Evolutionary conservation across 2,329 filamentous ascomycete genomes (phyloP).

Genomic region (Botrytis fabae): DNA sequence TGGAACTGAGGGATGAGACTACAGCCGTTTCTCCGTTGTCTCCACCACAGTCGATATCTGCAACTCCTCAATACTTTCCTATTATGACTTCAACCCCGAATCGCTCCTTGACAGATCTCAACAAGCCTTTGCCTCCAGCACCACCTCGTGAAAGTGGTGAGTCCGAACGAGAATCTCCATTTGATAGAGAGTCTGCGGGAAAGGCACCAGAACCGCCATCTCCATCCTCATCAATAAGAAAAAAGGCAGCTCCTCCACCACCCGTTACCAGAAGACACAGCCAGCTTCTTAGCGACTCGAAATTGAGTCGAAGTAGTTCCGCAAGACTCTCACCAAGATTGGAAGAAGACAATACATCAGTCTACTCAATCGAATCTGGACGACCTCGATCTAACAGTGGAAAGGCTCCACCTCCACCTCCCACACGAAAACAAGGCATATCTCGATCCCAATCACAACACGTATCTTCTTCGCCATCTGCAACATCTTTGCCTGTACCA

Average conservation of each 20-base stretch:
- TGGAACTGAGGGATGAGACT: constrained; percentile 46
- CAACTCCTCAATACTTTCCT: constrained; percentile 32
- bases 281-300: constrained; percentile 37
- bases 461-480: constrained; percentile 33
- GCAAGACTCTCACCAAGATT: constrained; percentile 35
- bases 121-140: constrained; percentile 62
- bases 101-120: constrained; percentile 51
- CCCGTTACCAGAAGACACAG: constrained; percentile 42
- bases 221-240: constrained; percentile 37
- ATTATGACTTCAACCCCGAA: constrained; percentile 30
- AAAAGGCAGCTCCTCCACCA: constrained; percentile 46
- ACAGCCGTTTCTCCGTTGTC: constrained; percentile 41
- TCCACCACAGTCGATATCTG: constrained; percentile 29
- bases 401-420: constrained; percentile 40
- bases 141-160: constrained; percentile 50
- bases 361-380: constrained; percentile 26
- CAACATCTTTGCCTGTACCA: constrained; percentile 44
- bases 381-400: constrained; percentile 28
- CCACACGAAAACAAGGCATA: constrained; percentile 37
- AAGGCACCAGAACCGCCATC: constrained; percentile 50
- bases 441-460: constrained; percentile 32
- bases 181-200: constrained; percentile 55
- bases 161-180: constrained; percentile 48
- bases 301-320: constrained; percentile 31
- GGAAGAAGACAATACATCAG: constrained; percentile 35